phyloP scores from a whole-genome alignment of 164 flowering plant genomes.

The Brasenia schreberi region DNA sequence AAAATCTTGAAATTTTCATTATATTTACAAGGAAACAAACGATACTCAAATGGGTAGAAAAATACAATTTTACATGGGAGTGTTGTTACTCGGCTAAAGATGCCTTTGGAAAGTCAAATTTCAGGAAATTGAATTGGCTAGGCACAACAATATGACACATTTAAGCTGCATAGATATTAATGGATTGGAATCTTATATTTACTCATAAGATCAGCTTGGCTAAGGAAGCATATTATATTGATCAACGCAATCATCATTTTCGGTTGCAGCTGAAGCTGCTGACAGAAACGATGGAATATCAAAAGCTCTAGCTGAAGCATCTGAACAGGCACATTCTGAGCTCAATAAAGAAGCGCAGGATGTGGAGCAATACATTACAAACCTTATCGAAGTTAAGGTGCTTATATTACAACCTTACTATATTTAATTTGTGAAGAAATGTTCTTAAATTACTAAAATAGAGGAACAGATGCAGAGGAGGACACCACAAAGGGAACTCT shows the following conservation, averaged over 20 bases:
- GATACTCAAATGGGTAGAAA: too few species aligned
- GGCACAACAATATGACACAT: not conserved
- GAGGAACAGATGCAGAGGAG: too few species aligned
- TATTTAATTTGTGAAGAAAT: not conserved
- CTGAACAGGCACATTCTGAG: conserved; percentile 26
- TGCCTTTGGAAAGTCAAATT: not conserved
- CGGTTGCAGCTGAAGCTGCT: conserved; percentile 22
- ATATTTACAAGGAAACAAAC: too few species aligned
- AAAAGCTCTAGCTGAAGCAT: conserved; percentile 19
- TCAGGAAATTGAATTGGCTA: too few species aligned
- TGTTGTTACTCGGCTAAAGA: too few species aligned
- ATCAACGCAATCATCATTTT: not conserved
- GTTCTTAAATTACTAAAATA: not conserved
- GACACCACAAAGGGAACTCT: too few species aligned
- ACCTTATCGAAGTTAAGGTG: conserved; percentile 60
- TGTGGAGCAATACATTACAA: conserved; percentile 45
- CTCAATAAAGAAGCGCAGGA: conserved; percentile 55
- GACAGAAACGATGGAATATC: conserved; percentile 19
- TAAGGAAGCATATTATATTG: not conserved
- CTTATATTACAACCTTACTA: conserved; percentile 1
- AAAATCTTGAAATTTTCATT: too few species aligned
- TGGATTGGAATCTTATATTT: not conserved
- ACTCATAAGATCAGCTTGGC: not conserved
- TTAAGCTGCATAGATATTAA: not conserved
- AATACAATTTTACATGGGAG: too few species aligned